phyloP scores from a whole-genome alignment of 1,284 basidiomycete genomes.

The Irpex sp. region DNA sequence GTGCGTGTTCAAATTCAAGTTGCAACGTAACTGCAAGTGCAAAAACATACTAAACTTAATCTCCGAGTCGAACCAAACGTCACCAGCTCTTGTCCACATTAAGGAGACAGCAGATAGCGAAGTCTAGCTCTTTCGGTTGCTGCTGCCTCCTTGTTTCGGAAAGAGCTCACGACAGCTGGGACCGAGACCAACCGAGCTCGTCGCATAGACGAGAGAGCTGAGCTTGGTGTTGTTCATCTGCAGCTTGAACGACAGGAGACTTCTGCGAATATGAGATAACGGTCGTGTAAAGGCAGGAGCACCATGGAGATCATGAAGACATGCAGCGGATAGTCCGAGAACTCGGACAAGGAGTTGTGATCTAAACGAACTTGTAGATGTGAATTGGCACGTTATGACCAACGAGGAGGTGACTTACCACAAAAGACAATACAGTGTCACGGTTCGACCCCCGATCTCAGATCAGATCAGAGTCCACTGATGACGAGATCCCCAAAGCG shows the following conservation, averaged over 20 bases:
- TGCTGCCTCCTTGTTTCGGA: too few species aligned
- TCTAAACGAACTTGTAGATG: too few species aligned
- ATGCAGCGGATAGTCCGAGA: slow-evolving; percentile 57
- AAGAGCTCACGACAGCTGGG: too few species aligned
- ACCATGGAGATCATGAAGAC: slow-evolving; percentile 80
- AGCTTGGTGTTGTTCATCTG: slow-evolving; percentile 64
- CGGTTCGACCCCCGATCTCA: too few species aligned
- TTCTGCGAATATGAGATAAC: slow-evolving; percentile 35
- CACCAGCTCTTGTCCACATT: too few species aligned
- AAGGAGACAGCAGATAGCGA: too few species aligned
- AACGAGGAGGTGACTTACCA: too few species aligned
- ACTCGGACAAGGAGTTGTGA: slow-evolving; percentile 21
- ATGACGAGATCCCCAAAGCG: not conserved
- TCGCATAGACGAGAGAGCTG: slow-evolving; percentile 58
- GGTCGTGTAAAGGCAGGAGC: slow-evolving; percentile 64
- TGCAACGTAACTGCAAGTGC: slow-evolving; percentile 43
- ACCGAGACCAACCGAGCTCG: too few species aligned
- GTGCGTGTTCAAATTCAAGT: slow-evolving; percentile 36
- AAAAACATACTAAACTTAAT: slow-evolving; percentile 50
- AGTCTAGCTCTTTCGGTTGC: too few species aligned
- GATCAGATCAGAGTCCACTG: not conserved
- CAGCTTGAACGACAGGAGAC: slow-evolving; percentile 24
- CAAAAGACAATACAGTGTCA: too few species aligned
- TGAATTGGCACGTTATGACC: too few species aligned
- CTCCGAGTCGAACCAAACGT: too few species aligned